A percentile compares a stretch with the other conserved stretches of the same genome.
Evolutionary conservation across 208 protist species (phyloP).

Genomic region (Leishmania major): DNA sequence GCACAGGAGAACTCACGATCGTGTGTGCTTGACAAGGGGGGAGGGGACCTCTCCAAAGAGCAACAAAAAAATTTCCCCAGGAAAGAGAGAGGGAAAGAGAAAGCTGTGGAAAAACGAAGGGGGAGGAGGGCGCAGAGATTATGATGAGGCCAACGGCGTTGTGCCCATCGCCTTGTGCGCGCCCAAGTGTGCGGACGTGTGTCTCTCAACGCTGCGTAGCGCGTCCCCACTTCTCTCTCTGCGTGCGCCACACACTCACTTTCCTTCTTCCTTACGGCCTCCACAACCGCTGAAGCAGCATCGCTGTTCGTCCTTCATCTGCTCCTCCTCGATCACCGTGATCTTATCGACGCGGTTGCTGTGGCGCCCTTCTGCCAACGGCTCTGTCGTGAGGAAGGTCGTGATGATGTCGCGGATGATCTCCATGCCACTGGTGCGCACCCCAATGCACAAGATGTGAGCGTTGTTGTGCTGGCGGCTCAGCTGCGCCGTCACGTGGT

Average conservation of each 20-base stretch:
- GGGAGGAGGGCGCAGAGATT: neutral
- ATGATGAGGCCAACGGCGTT: neutral
- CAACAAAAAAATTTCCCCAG: neutral
- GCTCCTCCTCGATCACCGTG: slow-evolving; percentile 34
- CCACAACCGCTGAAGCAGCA: neutral
- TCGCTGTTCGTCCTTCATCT: slow-evolving; percentile 2
- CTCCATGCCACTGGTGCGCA: slow-evolving; percentile 79
- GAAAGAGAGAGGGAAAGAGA: neutral
- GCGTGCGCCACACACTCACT: neutral
- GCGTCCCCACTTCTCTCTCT: neutral
- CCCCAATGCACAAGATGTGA: slow-evolving; percentile 92
- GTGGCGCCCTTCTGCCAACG: slow-evolving; percentile 84
- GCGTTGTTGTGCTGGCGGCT: slow-evolving; percentile 93
- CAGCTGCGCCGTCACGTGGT: slow-evolving; percentile 89
- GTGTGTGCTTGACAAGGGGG: neutral
- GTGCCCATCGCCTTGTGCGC: neutral
- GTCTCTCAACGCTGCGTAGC: neutral
- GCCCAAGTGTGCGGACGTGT: neutral
- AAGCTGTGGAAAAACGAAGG: neutral
- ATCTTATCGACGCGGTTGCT: slow-evolving; percentile 68
- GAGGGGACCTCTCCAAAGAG: too few species aligned
- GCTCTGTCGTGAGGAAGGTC: slow-evolving; percentile 83
- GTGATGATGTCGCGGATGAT: slow-evolving; percentile 87
- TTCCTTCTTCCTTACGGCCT: neutral
- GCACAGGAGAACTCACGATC: neutral